Percentiles rank a stretch among this genome's conserved stretches.
phyloP scores from a whole-genome alignment of 2,329 filamentous ascomycete species.

The Fusarium metavorans region DNA sequence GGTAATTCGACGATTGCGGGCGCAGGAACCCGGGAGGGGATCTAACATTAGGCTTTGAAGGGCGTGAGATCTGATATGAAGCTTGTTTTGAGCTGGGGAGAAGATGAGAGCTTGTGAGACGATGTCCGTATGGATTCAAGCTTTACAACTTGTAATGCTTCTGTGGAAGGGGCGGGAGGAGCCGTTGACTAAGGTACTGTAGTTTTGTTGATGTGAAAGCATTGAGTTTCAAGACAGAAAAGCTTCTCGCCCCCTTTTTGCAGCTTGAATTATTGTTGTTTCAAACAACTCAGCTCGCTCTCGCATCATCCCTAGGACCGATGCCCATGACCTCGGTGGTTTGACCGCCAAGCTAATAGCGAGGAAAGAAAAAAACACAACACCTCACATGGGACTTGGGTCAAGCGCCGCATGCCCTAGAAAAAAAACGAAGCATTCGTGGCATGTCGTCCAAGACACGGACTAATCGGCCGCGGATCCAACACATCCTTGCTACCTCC shows the following conservation, averaged over 20 bases:
- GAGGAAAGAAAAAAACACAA: background rate
- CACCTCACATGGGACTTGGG: background rate
- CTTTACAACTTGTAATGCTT: background rate
- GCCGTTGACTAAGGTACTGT: conserved; percentile 14
- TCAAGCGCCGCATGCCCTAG: background rate
- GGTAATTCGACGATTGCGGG: background rate
- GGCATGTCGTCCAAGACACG: background rate
- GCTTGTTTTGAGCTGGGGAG: background rate
- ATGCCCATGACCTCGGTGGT: background rate
- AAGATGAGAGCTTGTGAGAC: background rate
- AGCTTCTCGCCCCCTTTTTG: background rate
- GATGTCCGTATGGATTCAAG: background rate
- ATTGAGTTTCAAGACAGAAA: background rate
- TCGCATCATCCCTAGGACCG: background rate
- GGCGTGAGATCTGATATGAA: background rate
- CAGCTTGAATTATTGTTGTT: background rate
- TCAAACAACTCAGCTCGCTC: no score
- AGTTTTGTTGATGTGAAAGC: conserved; percentile 6
- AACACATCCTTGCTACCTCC: conserved; percentile 7
- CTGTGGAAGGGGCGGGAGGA: conserved; percentile 25
- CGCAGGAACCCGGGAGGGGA: background rate
- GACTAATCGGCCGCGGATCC: conserved; percentile 25
- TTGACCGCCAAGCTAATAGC: background rate
- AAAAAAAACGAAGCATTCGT: background rate
- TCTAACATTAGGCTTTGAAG: background rate